These are phyloP conservation scores for Trichoderma sp. DNA, from an alignment of 2,329 filamentous ascomycete species.

Conservation along the genomic window DNA sequence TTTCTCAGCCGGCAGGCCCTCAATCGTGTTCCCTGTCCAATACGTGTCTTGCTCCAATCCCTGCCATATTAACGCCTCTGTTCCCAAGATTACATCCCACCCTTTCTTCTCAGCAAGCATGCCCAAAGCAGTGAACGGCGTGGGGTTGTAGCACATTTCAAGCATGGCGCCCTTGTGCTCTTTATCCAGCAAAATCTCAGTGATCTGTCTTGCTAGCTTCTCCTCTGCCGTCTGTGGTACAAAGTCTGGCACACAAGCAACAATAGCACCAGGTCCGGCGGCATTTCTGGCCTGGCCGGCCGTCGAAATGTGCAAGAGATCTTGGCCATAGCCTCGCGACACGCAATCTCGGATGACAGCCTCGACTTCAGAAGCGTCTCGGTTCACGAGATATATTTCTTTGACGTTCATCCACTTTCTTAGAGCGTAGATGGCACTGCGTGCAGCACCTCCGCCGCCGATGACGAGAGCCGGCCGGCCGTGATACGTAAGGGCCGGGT, in stretches of 20 bases:
- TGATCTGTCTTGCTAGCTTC: slow-evolving; percentile 1
- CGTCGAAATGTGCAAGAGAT: slow-evolving; percentile 7
- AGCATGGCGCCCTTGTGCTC: slow-evolving; percentile 21
- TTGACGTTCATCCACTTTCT: slow-evolving; percentile 21
- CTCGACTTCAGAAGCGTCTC: slow-evolving; percentile 7
- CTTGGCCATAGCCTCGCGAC: slow-evolving; percentile 13
- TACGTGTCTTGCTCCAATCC: slow-evolving; percentile 20
- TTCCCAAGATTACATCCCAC: slow-evolving; percentile 16
- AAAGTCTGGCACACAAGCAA: slow-evolving; percentile 16
- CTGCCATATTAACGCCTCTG: slow-evolving; percentile 20
- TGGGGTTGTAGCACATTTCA: slow-evolving; percentile 20
- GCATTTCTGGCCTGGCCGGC: background rate
- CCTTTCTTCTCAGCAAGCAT: slow-evolving; percentile 19
- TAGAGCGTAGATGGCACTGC: slow-evolving; percentile 18
- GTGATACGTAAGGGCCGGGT: slow-evolving; percentile 6
- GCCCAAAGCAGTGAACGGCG: slow-evolving; percentile 11
- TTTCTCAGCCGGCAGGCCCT: slow-evolving; percentile 10
- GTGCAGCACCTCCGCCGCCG: slow-evolving; percentile 15
- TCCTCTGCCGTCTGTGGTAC: slow-evolving; percentile 6
- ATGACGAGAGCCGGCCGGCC: slow-evolving; percentile 15
- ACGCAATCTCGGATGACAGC: slow-evolving; percentile 13
- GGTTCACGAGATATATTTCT: slow-evolving; percentile 19
- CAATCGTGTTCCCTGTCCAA: slow-evolving; percentile 16
- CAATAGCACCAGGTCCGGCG: slow-evolving; percentile 8
- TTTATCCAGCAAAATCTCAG: slow-evolving; percentile 9